phyloP scores from a whole-genome alignment of 805 yeast genomes.

The Kodamaea lidongshanica region DNA sequence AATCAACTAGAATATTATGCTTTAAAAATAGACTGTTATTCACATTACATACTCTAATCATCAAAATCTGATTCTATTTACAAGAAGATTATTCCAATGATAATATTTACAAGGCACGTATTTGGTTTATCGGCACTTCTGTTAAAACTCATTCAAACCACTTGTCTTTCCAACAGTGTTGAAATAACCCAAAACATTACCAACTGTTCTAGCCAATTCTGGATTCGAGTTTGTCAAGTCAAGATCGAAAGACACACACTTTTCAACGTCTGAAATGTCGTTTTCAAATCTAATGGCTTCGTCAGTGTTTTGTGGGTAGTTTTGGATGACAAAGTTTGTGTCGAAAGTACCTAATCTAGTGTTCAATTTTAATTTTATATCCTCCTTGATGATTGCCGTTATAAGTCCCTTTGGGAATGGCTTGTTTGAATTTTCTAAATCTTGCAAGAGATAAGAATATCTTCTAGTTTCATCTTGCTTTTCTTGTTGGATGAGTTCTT shows the following conservation, averaged over 20 bases:
- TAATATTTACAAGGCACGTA: no score
- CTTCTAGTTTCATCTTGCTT: constrained; percentile 37
- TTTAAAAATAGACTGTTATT: no score
- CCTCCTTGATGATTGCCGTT: constrained; percentile 43
- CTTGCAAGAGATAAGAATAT: constrained; percentile 50
- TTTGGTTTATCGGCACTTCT: background rate
- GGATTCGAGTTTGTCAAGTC: constrained; percentile 23
- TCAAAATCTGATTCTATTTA: no score
- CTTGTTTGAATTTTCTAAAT: constrained; percentile 23
- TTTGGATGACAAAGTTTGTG: constrained; percentile 45
- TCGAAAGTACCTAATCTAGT: constrained; percentile 35
- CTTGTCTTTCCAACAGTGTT: constrained; percentile 53
- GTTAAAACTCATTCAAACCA: no score
- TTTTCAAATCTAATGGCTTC: constrained; percentile 73
- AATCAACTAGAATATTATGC: no score
- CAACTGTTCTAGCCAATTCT: constrained; percentile 21
- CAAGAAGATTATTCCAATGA: no score
- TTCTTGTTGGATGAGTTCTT: constrained; percentile 41
- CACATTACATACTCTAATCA: no score
- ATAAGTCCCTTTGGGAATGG: constrained; percentile 41
- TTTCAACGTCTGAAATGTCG: constrained; percentile 48
- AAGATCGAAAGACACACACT: constrained; percentile 30
- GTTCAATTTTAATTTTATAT: constrained; percentile 28
- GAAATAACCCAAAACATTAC: constrained; percentile 58
- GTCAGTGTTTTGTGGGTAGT: constrained; percentile 56